phyloP scores from a whole-genome alignment of 345 rosid genomes.

The Sapria himalayana region DNA sequence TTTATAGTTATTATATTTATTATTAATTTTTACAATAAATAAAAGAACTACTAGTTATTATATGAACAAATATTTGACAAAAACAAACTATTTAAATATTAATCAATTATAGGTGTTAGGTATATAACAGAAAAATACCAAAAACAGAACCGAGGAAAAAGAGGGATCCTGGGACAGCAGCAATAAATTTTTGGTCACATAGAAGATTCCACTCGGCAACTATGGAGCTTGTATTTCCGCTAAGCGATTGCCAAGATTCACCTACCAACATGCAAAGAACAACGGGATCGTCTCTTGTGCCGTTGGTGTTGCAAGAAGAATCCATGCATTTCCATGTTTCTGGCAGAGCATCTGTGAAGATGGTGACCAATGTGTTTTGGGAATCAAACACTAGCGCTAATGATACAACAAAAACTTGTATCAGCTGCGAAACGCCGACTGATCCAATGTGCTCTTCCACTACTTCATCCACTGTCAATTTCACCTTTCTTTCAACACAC shows the following conservation, averaged over 20 bases:
- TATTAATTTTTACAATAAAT: background rate
- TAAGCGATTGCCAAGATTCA: constrained; percentile 60
- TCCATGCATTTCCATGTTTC: constrained; percentile 20
- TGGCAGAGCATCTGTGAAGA: constrained; percentile 58
- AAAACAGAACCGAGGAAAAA: constrained; percentile 61
- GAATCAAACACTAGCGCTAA: constrained; percentile 55
- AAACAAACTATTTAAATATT: no score
- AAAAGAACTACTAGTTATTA: background rate
- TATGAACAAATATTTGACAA: background rate
- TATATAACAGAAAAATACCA: constrained; percentile 13
- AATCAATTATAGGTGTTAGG: no score
- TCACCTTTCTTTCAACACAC: constrained; percentile 18
- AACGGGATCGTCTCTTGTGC: constrained; percentile 6
- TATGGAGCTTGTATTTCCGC: constrained; percentile 20
- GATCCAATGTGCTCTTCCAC: constrained; percentile 41
- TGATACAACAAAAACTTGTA: constrained; percentile 46
- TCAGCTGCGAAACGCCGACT: constrained; percentile 37
- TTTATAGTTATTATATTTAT: no score
- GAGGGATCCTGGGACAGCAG: constrained; percentile 50
- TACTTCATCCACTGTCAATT: constrained; percentile 52
- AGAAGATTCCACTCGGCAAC: constrained; percentile 54
- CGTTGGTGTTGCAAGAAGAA: background rate
- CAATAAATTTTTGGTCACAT: constrained; percentile 43
- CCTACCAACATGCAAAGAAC: constrained; percentile 25
- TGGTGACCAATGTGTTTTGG: constrained; percentile 37